Percentiles rank a stretch among this genome's conserved stretches.
phyloP scores from a whole-genome alignment of 257 asterid species.

The Nicotiana attenuata region DNA sequence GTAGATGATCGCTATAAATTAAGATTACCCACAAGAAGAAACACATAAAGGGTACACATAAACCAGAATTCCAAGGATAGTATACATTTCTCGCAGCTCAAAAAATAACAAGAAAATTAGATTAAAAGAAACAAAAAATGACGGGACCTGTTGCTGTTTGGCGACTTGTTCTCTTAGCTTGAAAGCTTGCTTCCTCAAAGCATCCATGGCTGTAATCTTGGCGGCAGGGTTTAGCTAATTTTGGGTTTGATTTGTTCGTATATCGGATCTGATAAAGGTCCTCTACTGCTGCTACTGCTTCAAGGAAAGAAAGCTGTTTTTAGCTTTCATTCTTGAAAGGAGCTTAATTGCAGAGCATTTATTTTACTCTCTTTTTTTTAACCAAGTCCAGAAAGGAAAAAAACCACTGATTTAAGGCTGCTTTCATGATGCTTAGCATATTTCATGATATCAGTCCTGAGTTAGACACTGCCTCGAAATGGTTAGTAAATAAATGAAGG shows the following conservation, averaged over 20 bases:
- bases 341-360: neutral
- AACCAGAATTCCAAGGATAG: neutral
- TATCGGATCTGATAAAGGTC: neutral
- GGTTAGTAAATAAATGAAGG: no score
- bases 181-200: constrained; percentile 88
- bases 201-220: constrained; percentile 49
- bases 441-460: no score
- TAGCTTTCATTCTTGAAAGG: neutral
- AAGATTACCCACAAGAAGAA: neutral
- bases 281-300: neutral
- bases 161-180: constrained; percentile 92
- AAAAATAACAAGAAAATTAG: neutral
- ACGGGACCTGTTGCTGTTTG: constrained; percentile 87
- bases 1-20: neutral
- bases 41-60: neutral
- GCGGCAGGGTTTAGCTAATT: neutral
- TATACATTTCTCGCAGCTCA: neutral
- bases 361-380: neutral
- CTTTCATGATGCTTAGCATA: no score
- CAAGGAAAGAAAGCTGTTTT: neutral
- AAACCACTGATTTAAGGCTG: no score
- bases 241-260: neutral
- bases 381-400: neutral
- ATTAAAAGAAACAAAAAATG: neutral
- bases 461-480: no score